Conservation (phyloP, 495 filamentous ascomycete genomes). For the Hypoxylon cercidicola region DNA sequence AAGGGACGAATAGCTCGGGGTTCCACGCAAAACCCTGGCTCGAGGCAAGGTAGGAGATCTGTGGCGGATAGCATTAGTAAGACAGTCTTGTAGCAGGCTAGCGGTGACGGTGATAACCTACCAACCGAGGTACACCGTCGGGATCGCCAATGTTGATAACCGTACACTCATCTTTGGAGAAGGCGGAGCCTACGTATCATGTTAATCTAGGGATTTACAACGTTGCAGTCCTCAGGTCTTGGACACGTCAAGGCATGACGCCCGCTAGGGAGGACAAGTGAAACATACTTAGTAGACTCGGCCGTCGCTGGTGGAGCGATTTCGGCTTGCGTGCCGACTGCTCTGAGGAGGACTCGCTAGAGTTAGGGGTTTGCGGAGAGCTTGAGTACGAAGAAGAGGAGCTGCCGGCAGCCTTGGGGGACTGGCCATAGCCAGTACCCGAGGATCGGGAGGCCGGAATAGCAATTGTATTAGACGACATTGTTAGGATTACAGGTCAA, state of each 20-base stretch:
- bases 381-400: conserved; percentile 65
- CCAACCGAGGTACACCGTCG: conserved; percentile 70
- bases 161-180: conserved; percentile 72
- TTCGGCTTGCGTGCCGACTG: conserved; percentile 52
- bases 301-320: conserved; percentile 61
- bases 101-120: conserved; percentile 49
- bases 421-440: conserved; percentile 47
- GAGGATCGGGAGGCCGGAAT: conserved; percentile 58
- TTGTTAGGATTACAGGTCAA: conserved; percentile 26
- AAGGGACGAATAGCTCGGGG: conserved; percentile 70
- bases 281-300: conserved; percentile 64
- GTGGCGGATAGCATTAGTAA: conserved; percentile 21
- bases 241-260: background rate
- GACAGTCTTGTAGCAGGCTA: background rate
- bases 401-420: conserved; percentile 53
- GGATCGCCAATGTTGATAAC: conserved; percentile 74
- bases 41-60: conserved; percentile 76
- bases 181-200: conserved; percentile 62
- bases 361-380: conserved; percentile 59
- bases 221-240: background rate
- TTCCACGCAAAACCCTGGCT: conserved; percentile 80
- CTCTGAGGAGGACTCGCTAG: conserved; percentile 47
- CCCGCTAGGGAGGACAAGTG: background rate
- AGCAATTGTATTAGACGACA: conserved; percentile 63
- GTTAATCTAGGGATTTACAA: conserved; percentile 19